Percentiles rank a stretch among this genome's conserved stretches.
phyloP scores from a whole-genome alignment of 495 filamentous ascomycete species.

The Talaromyces adpressus region DNA sequence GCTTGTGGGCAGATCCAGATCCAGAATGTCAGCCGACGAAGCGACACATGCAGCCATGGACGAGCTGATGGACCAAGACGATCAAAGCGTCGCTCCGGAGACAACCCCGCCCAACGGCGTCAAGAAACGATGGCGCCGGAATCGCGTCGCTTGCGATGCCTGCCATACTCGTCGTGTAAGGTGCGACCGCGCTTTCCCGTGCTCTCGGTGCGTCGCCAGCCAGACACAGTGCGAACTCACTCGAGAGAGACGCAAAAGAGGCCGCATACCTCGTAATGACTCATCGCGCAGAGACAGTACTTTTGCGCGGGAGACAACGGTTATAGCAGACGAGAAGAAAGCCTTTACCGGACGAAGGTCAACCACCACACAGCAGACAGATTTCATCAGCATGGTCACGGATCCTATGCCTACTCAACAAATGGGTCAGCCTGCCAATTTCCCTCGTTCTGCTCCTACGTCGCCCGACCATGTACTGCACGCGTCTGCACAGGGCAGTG shows the following conservation, averaged over 20 bases:
- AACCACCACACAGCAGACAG: neutral
- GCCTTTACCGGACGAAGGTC: slow-evolving; percentile 11
- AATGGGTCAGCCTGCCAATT: neutral
- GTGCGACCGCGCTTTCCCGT: slow-evolving; percentile 43
- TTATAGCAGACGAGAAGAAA: slow-evolving; percentile 1
- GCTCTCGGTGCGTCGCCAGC: slow-evolving; percentile 37
- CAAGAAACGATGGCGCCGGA: slow-evolving; percentile 40
- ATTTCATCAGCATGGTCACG: slow-evolving; percentile 9
- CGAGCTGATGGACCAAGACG: neutral
- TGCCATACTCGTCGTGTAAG: slow-evolving; percentile 41
- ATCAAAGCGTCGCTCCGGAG: neutral
- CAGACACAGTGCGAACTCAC: slow-evolving; percentile 39
- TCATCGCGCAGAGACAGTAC: neutral
- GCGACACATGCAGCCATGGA: neutral
- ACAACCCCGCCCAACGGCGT: slow-evolving; percentile 15
- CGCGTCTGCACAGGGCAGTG: slow-evolving; percentile 26
- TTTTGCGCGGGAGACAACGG: slow-evolving; percentile 1
- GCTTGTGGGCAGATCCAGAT: neutral
- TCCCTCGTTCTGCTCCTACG: neutral
- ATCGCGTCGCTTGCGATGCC: slow-evolving; percentile 40
- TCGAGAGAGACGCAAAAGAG: slow-evolving; percentile 38
- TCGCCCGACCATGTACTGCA: neutral
- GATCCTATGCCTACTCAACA: slow-evolving; percentile 2
- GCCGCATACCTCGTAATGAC: slow-evolving; percentile 31
- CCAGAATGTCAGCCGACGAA: slow-evolving; percentile 3